Evolutionary conservation across 2,329 filamentous ascomycete species (phyloP), one percentile per base, ranked within the genome.

Genomic region (Aspergillus sp.): DNA sequence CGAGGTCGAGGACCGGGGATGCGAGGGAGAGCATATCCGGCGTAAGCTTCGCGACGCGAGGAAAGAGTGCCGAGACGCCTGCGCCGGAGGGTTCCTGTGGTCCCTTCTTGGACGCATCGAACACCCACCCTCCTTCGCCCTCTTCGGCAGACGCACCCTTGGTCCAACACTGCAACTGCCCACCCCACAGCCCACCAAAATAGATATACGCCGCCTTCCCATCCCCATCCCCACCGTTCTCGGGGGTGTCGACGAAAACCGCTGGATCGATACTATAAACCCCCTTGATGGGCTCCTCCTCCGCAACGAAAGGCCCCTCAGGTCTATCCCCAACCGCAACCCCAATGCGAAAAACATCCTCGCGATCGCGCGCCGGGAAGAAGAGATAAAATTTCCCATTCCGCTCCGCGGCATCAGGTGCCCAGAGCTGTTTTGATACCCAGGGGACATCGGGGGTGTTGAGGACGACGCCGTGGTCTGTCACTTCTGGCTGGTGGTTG

Each of bases 171-270:
- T 93, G 90, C 66, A 93, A 79, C 77, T 93, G 91, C 0, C 91
- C 91, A 61, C 91, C 91, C 91, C 91, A 93, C 23, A 93, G 83
- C 0, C 91, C 91, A 49, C 91, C 91, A 68, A 93, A 92, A 76
- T 92, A 93, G 23, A 91, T 74, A 72, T 90, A 91, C 3, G 84
- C 87, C 55, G 83, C 73, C 41, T 41, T 41, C 17, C 34, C 51
- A 38, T 55, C 53, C 9, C 23, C 28, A 47, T 46, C 43, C 3
- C 25, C n/a, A 34, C n/a, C 25, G 11, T 41, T 41, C 15, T 34
- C 28, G 8, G 3, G 8, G 3, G 13, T 7, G 19, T 93, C 91
- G 17, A 93, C 89, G 65, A 93, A 91, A 38, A 82, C 83, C 13
- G 91, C 90, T 0, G 91, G 91, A 72, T 93, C 91, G 71, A 93